Percentiles rank a stretch among this genome's conserved stretches.
These are phyloP conservation scores for Aureobasidium musti DNA, from an alignment of 2,329 filamentous ascomycete species.

Conservation along the genomic window DNA sequence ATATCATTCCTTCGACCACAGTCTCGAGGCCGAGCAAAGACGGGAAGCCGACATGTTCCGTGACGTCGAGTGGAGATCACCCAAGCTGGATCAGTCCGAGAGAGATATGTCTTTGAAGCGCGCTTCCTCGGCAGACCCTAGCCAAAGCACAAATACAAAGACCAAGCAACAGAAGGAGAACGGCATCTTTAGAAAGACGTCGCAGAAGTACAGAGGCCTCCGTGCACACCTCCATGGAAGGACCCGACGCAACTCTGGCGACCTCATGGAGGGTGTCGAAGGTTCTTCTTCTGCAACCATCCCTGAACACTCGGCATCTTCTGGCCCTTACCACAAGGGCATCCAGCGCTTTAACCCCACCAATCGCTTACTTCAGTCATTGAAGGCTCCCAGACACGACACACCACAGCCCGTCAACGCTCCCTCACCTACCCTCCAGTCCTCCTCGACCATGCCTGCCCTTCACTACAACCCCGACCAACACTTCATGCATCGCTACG, in stretches of 20 bases:
- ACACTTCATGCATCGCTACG: slow-evolving; percentile 20
- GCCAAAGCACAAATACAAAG: slow-evolving; percentile 29
- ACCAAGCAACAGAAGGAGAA: slow-evolving; percentile 31
- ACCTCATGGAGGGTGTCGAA: slow-evolving; percentile 33
- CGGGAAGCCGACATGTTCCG: slow-evolving; percentile 27
- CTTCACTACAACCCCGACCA: slow-evolving; percentile 28
- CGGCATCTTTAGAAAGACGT: slow-evolving; percentile 32
- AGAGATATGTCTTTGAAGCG: slow-evolving; percentile 28
- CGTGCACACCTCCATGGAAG: slow-evolving; percentile 18
- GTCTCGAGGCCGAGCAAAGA: slow-evolving; percentile 2
- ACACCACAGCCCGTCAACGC: slow-evolving; percentile 32
- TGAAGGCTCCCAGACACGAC: slow-evolving; percentile 32
- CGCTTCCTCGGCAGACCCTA: slow-evolving; percentile 29
- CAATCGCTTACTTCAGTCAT: slow-evolving; percentile 25
- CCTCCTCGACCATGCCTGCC: slow-evolving; percentile 30
- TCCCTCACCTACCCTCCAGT: slow-evolving; percentile 26
- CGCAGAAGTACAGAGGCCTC: slow-evolving; percentile 30
- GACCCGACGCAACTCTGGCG: slow-evolving; percentile 26
- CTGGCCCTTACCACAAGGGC: slow-evolving; percentile 28
- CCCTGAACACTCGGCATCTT: slow-evolving; percentile 26
- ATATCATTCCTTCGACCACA: slow-evolving; percentile 13
- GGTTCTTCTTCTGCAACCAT: slow-evolving; percentile 25
- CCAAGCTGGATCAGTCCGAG: slow-evolving; percentile 5
- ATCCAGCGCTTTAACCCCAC: slow-evolving; percentile 10
- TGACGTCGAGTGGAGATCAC: slow-evolving; percentile 18